Base-by-base conservation (phyloP, 2,329 filamentous ascomycete genomes). In the Colletotrichum melonis region DNA sequence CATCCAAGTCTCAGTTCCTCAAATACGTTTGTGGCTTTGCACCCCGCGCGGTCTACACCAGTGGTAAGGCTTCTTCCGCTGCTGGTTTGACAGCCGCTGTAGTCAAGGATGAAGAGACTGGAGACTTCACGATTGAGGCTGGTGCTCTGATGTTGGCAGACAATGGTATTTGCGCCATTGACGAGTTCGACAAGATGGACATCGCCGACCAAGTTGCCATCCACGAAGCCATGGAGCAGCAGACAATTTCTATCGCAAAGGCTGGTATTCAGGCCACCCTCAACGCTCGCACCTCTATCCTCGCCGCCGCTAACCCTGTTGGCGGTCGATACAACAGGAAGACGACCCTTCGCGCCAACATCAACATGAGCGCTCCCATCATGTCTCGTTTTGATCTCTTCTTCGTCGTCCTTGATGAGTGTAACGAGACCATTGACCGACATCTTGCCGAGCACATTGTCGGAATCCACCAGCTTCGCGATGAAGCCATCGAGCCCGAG, bases 141-240 rank as follows among this genome's bases (percentile, higher is more conserved):
- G 97, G 97, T 85, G 97, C 97, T 14, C 91, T 99, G 71, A 98
- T 99, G 97, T 87, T 99, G 74, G 97, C 97, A 26, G 93, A 98
- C 79, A 98, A 98, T 77, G 97, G 97, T 67, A 97, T 98, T 78
- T 99, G 97, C 83, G 95, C 95, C 73, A 99, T 99, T 81, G 97
- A 99, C 81, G 97, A 99, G 82, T 99, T 99, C 78, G 97, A 99
- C 90, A 99, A 99, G 87, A 99, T 99, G 97, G 97, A 99, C 79
- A 94, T 99, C 75, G 92, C 87, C 65, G 97, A 99, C 82, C 97
- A 99, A 85, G 97, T 99, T 68, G 97, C 97, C 76, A 99, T 99
- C 79, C 97, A 99, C 89, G 97, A 99, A 91, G 97, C 97, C 73
- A 99, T 99, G 97, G 97, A 99, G 90, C 97, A 99, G 86, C 97